Evolutionary conservation across 345 rosid species (phyloP).

Genomic region (Orychophragmus violaceus): DNA sequence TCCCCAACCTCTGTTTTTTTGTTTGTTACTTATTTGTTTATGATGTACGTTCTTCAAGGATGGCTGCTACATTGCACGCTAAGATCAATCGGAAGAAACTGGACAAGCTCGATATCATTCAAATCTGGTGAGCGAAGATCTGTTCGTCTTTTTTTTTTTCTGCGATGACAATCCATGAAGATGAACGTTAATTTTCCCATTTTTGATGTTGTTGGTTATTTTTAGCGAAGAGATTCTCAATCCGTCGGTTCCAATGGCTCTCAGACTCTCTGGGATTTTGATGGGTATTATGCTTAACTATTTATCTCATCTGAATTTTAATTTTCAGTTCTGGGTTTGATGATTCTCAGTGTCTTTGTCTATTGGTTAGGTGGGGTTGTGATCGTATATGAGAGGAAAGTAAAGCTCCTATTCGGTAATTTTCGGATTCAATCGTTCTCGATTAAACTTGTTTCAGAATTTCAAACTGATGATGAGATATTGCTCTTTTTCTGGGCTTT

Average conservation of each 20-base stretch:
- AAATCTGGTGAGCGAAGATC: conserved; percentile 51
- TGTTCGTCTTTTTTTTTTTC: not conserved
- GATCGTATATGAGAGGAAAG: conserved; percentile 88
- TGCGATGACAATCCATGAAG: not conserved
- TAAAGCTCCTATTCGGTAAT: conserved; percentile 82
- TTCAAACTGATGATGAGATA: no score
- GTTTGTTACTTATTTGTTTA: not conserved
- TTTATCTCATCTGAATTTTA: not conserved
- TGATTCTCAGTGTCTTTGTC: not conserved
- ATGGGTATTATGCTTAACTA: conserved; percentile 78
- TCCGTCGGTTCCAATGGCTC: conserved; percentile 90
- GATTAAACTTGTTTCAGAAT: not conserved
- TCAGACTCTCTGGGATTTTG: conserved; percentile 81
- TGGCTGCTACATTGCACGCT: conserved; percentile 86
- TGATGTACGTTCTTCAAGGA: conserved; percentile 39
- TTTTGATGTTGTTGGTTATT: no score
- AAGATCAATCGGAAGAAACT: conserved; percentile 75
- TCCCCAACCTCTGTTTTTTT: conserved; percentile 1
- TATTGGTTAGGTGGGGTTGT: conserved; percentile 95
- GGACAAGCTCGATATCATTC: conserved; percentile 57
- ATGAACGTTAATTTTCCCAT: not conserved
- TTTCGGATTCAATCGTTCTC: not conserved
- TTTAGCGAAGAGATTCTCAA: conserved; percentile 93
- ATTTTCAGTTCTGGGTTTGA: not conserved
- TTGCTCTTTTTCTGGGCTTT: no score